phyloP scores from a whole-genome alignment of 352 stramenopile genomes.

The Phytopythium litorale region DNA sequence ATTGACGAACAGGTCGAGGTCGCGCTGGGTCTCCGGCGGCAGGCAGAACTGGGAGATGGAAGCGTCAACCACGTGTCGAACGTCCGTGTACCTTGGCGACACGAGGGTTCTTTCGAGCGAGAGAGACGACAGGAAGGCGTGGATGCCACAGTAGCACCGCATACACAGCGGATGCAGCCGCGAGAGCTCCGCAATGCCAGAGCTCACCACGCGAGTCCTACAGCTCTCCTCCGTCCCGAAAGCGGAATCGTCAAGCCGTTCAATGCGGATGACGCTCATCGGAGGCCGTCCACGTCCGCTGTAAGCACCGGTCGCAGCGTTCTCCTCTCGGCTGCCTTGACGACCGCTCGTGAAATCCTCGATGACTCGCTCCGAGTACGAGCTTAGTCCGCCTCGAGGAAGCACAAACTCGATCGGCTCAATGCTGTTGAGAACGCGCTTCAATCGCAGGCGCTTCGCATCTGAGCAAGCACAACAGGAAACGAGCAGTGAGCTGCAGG shows the following conservation, averaged over 20 bases:
- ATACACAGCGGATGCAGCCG: conserved; percentile 18
- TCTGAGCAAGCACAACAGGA: conserved; percentile 16
- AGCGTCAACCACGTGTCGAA: conserved; percentile 4
- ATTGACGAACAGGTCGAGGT: conserved; percentile 41
- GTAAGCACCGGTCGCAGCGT: not conserved
- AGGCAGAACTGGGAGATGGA: conserved; percentile 16
- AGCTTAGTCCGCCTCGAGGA: conserved; percentile 27
- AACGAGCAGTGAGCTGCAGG: not conserved
- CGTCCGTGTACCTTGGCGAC: conserved; percentile 18
- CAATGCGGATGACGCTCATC: conserved; percentile 20
- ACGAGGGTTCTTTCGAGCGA: conserved; percentile 20
- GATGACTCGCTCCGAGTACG: conserved; percentile 36
- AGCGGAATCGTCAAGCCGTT: conserved; percentile 18
- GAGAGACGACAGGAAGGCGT: conserved; percentile 25
- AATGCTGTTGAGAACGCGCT: conserved; percentile 19
- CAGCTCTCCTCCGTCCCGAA: conserved; percentile 13
- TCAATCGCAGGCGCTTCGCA: conserved; percentile 20
- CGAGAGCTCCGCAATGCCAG: conserved; percentile 1
- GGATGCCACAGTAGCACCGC: conserved; percentile 29
- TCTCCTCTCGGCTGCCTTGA: not conserved
- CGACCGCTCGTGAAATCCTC: conserved; percentile 16
- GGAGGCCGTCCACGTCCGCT: not conserved
- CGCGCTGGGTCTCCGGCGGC: conserved; percentile 19
- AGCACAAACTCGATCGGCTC: conserved; percentile 44
- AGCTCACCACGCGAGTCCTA: conserved; percentile 7